These are phyloP conservation scores for Ogataea angusta DNA, from an alignment of 805 yeast genomes.

Conservation along the genomic window DNA sequence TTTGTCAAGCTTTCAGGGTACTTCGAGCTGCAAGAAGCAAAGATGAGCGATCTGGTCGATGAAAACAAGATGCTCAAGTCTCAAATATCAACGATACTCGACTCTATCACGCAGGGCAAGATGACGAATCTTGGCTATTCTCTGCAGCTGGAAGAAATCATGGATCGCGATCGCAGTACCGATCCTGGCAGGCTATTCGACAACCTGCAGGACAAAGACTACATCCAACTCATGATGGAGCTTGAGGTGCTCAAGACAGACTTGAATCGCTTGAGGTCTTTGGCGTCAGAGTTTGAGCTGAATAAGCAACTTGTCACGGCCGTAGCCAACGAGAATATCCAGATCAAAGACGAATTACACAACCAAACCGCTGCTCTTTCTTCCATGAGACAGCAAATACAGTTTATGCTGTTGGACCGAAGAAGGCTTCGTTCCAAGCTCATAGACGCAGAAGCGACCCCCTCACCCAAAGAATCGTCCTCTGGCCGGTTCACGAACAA, in stretches of 20 bases:
- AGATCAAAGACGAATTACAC: slow-evolving; percentile 46
- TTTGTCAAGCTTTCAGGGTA: slow-evolving; percentile 28
- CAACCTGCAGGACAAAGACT: slow-evolving; percentile 25
- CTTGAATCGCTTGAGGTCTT: slow-evolving; percentile 32
- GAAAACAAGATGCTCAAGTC: slow-evolving; percentile 41
- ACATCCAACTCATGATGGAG: slow-evolving; percentile 36
- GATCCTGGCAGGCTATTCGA: slow-evolving; percentile 14
- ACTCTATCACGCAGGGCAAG: slow-evolving; percentile 47
- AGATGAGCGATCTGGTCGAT: slow-evolving; percentile 27
- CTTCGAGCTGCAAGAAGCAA: slow-evolving; percentile 27
- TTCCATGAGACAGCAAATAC: slow-evolving; percentile 49
- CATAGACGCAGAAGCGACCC: background rate
- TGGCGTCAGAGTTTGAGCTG: slow-evolving; percentile 24
- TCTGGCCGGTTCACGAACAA: slow-evolving; percentile 17
- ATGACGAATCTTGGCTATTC: slow-evolving; percentile 48
- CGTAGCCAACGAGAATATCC: slow-evolving; percentile 24
- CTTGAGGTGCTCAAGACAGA: slow-evolving; percentile 42
- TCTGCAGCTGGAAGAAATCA: slow-evolving; percentile 45
- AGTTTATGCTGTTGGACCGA: slow-evolving; percentile 43
- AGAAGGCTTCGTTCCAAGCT: slow-evolving; percentile 27
- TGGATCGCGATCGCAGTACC: slow-evolving; percentile 18
- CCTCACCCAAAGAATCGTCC: slow-evolving; percentile 15
- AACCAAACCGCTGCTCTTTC: slow-evolving; percentile 42
- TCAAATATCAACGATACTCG: slow-evolving; percentile 44
- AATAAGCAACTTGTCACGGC: slow-evolving; percentile 24